Conservation (phyloP, 2,329 filamentous ascomycete species). For the Aspergillus hiratsukae region DNA sequence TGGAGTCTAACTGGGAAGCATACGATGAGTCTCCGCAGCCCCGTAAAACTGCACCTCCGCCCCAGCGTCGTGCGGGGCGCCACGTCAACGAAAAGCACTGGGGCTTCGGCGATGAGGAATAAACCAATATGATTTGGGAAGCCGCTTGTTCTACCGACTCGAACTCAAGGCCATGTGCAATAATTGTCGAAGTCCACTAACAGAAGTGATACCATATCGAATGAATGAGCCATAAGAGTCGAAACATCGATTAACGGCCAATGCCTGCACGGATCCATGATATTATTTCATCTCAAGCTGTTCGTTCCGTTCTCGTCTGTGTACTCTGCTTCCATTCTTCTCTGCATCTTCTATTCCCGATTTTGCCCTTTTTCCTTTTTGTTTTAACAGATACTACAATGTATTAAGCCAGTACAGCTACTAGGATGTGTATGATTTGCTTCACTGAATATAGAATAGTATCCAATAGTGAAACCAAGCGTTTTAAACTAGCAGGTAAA, state of each 20-base stretch:
- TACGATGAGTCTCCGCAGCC: constrained; percentile 36
- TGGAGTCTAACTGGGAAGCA: constrained; percentile 57
- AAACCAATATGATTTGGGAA: not conserved
- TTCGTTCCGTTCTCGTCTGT: not conserved
- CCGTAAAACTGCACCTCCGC: constrained; percentile 21
- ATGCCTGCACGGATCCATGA: not conserved
- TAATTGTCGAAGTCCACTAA: not conserved
- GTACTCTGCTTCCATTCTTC: not conserved
- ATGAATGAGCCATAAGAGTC: not conserved
- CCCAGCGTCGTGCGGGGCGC: constrained; percentile 21
- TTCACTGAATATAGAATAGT: not conserved
- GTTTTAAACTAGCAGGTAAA: not conserved
- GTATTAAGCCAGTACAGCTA: not conserved
- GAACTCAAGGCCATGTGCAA: not conserved
- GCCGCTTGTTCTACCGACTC: not conserved
- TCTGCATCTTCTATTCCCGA: not conserved
- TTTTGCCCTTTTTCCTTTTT: not conserved
- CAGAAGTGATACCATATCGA: not conserved
- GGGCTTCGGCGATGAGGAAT: constrained; percentile 39
- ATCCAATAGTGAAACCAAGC: not conserved
- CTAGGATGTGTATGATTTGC: not conserved
- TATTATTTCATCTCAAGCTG: not conserved
- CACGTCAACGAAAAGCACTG: constrained; percentile 37
- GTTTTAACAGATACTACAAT: not conserved
- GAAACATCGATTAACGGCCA: not conserved